Base-by-base conservation (phyloP, 768 basidiomycete species). In the Boletus rubescentipes region DNA sequence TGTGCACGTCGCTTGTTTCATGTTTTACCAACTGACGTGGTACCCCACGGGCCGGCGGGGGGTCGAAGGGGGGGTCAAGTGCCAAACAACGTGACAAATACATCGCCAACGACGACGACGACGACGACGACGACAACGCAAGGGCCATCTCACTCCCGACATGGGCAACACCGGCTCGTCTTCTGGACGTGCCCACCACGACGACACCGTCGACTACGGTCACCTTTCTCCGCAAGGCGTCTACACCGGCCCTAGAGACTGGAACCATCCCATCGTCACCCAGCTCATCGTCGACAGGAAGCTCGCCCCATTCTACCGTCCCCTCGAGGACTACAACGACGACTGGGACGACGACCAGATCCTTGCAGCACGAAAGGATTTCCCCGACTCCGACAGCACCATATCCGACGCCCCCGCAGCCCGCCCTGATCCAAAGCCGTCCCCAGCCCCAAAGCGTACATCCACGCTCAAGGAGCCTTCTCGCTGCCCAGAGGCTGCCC, bases 241-340 rank as follows among this genome's bases (percentile, higher is more conserved):
- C 58, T 95, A 95, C 75, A 86, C 89, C 18, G 89, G 86, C 21
- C 75, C 81, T 42, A 80, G 81, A 66, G 95, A 98, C 73, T 98
- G 93, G 87, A 93, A 93, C 68, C 90, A 94, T 61, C 71, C 83
- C 49, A 75, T 91, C 55, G 94, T 96, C 58, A 86, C 89, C 56
- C 87, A 91, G 72, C 82, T 96, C 66, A 93, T 99, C 69, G 76
- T 87, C 64, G 86, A 91, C 61, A 86, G 92, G 69, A 87, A 82
- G 64, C 82, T 99, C 38, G 93, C 95, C 1, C 97, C 97, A 1
- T 98, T 98, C 74, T 98, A 98, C 71, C 83, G 93, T 34, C 96
- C 97, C 12, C 78, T 99, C 40, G 93, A 97, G 67, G 96, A 98
- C 59, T 97, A 90, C 68, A 85, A 89, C 31, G 86, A 89, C 14